These are phyloP conservation scores for Hemileia vastatrix DNA, from an alignment of 1,284 basidiomycete genomes.

Conservation along the genomic window DNA sequence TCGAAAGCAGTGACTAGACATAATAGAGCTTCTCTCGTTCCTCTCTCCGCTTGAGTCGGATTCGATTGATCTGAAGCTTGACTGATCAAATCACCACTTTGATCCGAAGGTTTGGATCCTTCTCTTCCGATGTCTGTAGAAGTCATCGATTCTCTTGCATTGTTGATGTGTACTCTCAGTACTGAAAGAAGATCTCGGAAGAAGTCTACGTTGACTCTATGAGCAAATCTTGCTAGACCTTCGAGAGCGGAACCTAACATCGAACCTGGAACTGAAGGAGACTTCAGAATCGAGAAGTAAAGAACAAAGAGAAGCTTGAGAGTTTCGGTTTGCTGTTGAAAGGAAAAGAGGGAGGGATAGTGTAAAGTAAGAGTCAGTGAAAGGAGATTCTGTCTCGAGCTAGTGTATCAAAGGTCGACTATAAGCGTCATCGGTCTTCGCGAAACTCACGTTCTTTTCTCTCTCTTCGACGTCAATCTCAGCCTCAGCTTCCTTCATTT, in stretches of 20 bases:
- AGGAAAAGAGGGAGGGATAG: slow-evolving; percentile 8
- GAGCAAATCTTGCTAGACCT: slow-evolving; percentile 85
- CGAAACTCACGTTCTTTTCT: slow-evolving; percentile 60
- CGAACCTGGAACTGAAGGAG: slow-evolving; percentile 63
- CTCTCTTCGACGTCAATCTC: slow-evolving; percentile 89
- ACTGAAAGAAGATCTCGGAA: slow-evolving; percentile 89
- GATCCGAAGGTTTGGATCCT: slow-evolving; percentile 34
- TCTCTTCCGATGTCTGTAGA: slow-evolving; percentile 42
- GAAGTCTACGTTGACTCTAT: slow-evolving; percentile 96
- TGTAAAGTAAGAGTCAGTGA: slow-evolving; percentile 1
- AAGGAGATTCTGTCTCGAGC: neutral
- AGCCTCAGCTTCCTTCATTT: slow-evolving; percentile 62
- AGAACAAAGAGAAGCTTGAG: slow-evolving; percentile 94
- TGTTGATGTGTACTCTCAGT: slow-evolving; percentile 65
- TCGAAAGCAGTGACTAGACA: slow-evolving; percentile 94
- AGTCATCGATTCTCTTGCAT: slow-evolving; percentile 39
- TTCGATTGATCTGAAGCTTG: slow-evolving; percentile 26
- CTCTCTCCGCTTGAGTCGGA: slow-evolving; percentile 34
- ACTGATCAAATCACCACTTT: slow-evolving; percentile 27
- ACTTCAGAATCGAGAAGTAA: slow-evolving; percentile 93
- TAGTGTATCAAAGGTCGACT: neutral
- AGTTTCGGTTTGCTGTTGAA: slow-evolving; percentile 80
- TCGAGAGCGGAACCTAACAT: slow-evolving; percentile 78
- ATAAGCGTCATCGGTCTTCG: neutral
- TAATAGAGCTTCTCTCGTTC: slow-evolving; percentile 61